Evolutionary conservation across 331 rosid species (phyloP), one percentile per base, ranked within the genome.

Genomic region (Spiraea crenata): DNA sequence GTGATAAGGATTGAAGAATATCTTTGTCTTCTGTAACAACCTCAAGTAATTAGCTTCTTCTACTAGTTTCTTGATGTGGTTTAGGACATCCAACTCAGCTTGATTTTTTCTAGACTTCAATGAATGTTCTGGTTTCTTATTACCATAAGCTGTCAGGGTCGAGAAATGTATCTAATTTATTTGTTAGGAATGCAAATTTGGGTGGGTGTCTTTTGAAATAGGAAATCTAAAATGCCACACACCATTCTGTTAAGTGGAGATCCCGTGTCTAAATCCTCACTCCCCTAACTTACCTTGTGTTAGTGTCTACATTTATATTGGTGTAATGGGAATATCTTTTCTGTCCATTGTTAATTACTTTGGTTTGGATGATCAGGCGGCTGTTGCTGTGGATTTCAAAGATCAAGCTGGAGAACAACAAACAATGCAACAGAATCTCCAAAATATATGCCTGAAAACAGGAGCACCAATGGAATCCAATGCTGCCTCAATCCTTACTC

Each of bases 391-490:
- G 63, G 98, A 93, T 88, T 93, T 90, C 66, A 93, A 84, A 85
- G 98, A 93, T 82, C 98, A 93, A 82, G 89, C 97, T 51, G 98
- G 97, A 73, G 98, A 93, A 76, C 96, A 93, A 74, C 96, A 93
- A 85, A 93, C 95, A 74, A 93, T 93, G 98, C 98, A 93, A 82
- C 98, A 93, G 83, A 93, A 88, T 89, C 96, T 93, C 69, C 98
- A 93, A 78, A 93, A 93, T 79, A 90, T 93, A 61, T 84, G 89
- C 84, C 89, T 90, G 70, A 93, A 93, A 87, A 93, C 98, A 48
- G 98, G 98, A 73, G 98, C 98, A 25, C 98, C 98, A 5, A 93
- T 93, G 98, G 98, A 93, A 77, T 93, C 98, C 4, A 97, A 90
- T 20, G 98, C 98, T 20, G 97, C 96, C 60, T 75, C 95, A 11